Percentiles rank a stretch among this genome's conserved stretches.
These are phyloP conservation scores for Diaporthe vaccinii DNA, from an alignment of 2,329 filamentous ascomycete genomes.

Conservation along the genomic window DNA sequence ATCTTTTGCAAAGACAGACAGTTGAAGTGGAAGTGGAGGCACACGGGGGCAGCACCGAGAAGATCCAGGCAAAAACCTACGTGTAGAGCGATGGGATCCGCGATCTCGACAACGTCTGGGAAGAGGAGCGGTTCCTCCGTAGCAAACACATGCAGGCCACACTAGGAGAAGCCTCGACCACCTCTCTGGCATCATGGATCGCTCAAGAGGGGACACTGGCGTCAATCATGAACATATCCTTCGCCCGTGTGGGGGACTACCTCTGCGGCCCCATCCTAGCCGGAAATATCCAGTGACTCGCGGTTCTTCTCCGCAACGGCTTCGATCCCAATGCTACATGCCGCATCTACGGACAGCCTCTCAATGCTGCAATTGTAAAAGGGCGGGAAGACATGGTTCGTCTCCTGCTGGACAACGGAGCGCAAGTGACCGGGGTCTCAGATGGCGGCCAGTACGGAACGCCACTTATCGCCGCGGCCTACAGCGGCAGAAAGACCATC, in stretches of 20 bases:
- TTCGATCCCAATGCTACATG: not conserved
- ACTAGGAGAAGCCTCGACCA: not conserved
- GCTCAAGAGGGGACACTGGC: not conserved
- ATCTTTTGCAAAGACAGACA: not conserved
- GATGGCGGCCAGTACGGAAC: conserved; percentile 14
- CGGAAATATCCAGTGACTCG: conserved; percentile 1
- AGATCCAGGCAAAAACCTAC: not conserved
- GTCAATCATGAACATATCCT: conserved; percentile 13
- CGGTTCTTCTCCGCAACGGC: conserved; percentile 1
- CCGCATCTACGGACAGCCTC: not conserved
- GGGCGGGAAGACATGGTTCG: not conserved
- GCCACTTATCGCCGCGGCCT: conserved; percentile 5
- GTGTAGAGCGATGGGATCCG: not conserved
- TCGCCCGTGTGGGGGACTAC: not conserved
- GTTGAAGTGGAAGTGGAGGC: conserved; percentile 6
- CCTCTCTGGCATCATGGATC: not conserved
- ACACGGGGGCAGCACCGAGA: not conserved
- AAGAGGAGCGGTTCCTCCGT: not conserved
- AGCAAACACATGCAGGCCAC: not conserved
- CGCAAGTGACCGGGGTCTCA: not conserved
- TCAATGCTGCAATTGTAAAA: not conserved
- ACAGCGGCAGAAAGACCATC: conserved; percentile 9
- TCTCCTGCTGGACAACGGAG: not conserved
- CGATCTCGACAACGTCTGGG: not conserved
- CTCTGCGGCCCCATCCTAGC: not conserved